A percentile compares a stretch with the other conserved stretches of the same genome.
phyloP scores from a whole-genome alignment of 768 basidiomycete genomes.

The Phylloporus sp. region DNA sequence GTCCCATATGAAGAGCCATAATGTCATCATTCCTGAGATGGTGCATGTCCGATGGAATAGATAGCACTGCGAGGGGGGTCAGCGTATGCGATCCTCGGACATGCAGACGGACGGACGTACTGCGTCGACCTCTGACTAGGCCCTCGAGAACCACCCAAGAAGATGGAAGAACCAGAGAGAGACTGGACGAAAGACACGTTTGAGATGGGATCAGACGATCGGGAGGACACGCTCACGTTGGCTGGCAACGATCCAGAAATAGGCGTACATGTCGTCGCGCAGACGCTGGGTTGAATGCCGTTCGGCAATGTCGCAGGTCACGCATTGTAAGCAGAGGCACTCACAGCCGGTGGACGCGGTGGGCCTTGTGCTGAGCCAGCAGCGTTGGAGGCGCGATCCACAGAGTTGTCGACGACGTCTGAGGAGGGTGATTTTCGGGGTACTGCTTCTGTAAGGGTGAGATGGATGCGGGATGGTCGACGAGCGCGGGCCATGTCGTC shows the following conservation, averaged over 20 bases:
- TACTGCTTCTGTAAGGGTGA: not conserved
- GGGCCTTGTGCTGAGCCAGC: conserved; percentile 8
- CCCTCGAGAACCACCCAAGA: conserved; percentile 23
- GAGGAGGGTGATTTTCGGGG: not conserved
- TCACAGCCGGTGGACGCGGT: conserved; percentile 20
- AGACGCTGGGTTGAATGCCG: conserved; percentile 6
- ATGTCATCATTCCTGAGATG: conserved; percentile 22
- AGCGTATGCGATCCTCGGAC: not conserved
- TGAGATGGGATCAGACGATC: not conserved
- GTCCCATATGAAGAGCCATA: conserved; percentile 3
- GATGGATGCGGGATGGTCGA: conserved; percentile 3
- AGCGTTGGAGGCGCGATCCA: not conserved
- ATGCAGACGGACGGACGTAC: conserved; percentile 5
- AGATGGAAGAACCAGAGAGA: conserved; percentile 21
- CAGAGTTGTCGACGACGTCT: not conserved
- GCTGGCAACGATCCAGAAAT: conserved; percentile 20
- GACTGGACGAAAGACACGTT: conserved; percentile 14
- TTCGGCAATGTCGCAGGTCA: conserved; percentile 10
- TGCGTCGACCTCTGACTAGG: conserved; percentile 15
- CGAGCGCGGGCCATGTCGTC: conserved; percentile 15
- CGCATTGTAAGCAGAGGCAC: conserved; percentile 21
- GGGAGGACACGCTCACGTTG: conserved; percentile 19
- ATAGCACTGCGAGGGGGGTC: conserved; percentile 14
- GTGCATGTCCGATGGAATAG: conserved; percentile 15
- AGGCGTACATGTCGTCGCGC: conserved; percentile 10